A percentile compares a stretch with the other conserved stretches of the same genome.
These are phyloP conservation scores for Penicillium sp. DNA, from an alignment of 2,329 filamentous ascomycete genomes.

Conservation along the genomic window DNA sequence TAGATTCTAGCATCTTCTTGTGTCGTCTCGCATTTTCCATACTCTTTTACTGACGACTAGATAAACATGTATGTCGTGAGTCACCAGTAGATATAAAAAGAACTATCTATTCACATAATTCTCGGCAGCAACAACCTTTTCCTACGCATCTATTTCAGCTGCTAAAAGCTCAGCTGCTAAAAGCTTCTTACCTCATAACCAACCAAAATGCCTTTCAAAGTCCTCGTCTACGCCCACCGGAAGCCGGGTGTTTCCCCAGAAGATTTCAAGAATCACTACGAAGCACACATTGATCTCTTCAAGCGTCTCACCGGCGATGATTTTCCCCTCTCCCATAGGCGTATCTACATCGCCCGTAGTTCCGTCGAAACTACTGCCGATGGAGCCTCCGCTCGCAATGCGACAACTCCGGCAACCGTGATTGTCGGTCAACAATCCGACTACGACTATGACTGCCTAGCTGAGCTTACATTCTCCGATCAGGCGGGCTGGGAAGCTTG, in stretches of 20 bases:
- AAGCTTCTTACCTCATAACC: not conserved
- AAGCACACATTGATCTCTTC: constrained; percentile 23
- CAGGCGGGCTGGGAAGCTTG: constrained; percentile 16
- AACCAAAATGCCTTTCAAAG: constrained; percentile 7
- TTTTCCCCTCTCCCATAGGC: constrained; percentile 23
- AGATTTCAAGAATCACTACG: constrained; percentile 24
- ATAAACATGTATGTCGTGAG: no score
- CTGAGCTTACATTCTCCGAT: constrained; percentile 21
- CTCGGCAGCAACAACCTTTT: no score
- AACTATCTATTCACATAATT: no score
- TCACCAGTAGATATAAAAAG: no score
- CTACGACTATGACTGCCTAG: constrained; percentile 22
- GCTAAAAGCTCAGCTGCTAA: no score
- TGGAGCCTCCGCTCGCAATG: constrained; percentile 16
- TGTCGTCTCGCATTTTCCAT: no score
- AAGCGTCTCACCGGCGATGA: constrained; percentile 18
- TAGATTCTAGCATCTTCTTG: no score
- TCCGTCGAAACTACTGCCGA: constrained; percentile 1
- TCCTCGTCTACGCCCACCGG: constrained; percentile 13
- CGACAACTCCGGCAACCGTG: constrained; percentile 20
- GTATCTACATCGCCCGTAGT: constrained; percentile 20
- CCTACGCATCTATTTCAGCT: no score
- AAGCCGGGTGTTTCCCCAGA: constrained; percentile 20
- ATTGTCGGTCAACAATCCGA: constrained; percentile 18
- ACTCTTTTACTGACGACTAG: no score